phyloP scores from a whole-genome alignment of 768 basidiomycete genomes.

The Baorangia bicolor region DNA sequence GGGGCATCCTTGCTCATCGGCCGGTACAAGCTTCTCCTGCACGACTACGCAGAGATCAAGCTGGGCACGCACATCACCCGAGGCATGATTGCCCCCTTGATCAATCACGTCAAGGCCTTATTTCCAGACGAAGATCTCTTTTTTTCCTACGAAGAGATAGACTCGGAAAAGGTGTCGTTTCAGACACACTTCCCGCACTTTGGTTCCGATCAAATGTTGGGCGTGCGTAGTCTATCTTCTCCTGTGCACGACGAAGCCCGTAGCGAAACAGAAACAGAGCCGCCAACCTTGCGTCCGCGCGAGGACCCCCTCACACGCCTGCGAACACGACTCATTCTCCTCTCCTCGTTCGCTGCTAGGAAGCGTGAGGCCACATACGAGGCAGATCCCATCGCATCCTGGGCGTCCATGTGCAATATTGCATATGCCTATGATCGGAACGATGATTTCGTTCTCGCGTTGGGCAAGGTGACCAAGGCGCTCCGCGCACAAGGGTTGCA shows the following conservation, averaged over 20 bases:
- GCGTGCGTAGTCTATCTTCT: not conserved
- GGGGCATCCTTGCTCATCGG: not conserved
- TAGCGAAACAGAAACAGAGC: not conserved
- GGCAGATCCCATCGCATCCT: not conserved
- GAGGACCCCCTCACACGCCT: not conserved
- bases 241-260: not conserved
- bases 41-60: not conserved
- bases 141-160: too few relatives aligned
- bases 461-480: not conserved
- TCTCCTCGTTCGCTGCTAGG: not conserved
- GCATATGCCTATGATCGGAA: not conserved
- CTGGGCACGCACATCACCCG: not conserved
- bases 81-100: not conserved
- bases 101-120: not conserved
- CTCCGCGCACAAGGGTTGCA: not conserved
- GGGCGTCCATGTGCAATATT: not conserved
- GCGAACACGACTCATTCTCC: not conserved
- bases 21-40: not conserved
- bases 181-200: not conserved
- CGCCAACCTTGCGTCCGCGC: not conserved
- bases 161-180: not conserved
- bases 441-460: not conserved
- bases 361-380: not conserved
- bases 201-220: not conserved
- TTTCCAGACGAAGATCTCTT: not conserved